Evolutionary conservation across 805 yeast genomes (phyloP), one percentile per base, ranked within the genome.

Genomic region (Saccharomyces paradoxus): DNA sequence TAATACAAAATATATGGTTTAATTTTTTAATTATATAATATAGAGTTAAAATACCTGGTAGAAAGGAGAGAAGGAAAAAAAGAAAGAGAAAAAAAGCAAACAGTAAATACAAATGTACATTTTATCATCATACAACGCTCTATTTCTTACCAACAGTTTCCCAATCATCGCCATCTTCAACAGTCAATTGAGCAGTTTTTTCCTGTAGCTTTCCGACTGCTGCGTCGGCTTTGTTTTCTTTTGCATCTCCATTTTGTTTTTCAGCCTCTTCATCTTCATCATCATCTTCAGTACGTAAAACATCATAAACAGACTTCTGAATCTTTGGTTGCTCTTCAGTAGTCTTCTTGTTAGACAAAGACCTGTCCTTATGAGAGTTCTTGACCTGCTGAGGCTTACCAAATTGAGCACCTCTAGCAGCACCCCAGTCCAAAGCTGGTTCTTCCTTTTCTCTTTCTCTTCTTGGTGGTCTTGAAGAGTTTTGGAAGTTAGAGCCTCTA

Each of bases 271-370:
- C 75, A 6, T 75, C 79, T 1, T 77, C 81, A 2, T 77, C 81
- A 3, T 81, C 84, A 52, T 76, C 83, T 31, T 81, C 83, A 53
- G 65, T 67, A 51, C 78, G 73, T 64, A 82, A 70, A 26, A 81
- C 82, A 50, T 77, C 71, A 63, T 74, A 82, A 2, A 77, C 69
- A 41, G 83, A 78, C 62, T 73, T 76, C 66, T 70, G 76, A 52
- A 64, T 64, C 56, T 62, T 69, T 54, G 71, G 68, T 58, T 66
- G 65, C 32, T 69, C 69, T 49, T 64, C 68, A 27, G 64, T 61
- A 50, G 65, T 52, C 50, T 53, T 55, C 7, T 57, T 67, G 32
- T 41, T 41, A 21, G 53, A 46, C 12, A 46, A 32, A 9, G 53
- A 37, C 21, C 46, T 47, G 17, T 58, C 66, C 24, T 56, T 56